phyloP scores from a whole-genome alignment of 202 grass and related monocot species.

The Musa balbisiana region DNA sequence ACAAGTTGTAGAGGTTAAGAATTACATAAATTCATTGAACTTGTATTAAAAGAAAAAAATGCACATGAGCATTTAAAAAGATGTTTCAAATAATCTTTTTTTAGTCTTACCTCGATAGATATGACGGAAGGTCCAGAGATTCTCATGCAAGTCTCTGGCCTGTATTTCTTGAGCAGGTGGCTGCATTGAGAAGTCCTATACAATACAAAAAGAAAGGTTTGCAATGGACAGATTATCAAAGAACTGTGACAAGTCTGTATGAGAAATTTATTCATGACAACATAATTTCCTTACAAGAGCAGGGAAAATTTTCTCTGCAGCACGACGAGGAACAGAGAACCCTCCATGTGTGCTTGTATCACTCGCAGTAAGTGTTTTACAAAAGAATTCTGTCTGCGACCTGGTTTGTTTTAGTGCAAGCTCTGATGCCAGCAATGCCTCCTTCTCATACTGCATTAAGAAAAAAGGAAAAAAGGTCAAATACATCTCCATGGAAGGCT shows the following conservation, averaged over 20 bases:
- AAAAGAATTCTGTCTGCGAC: constrained; percentile 86
- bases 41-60: neutral
- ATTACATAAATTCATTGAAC: no score
- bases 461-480: neutral
- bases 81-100: neutral
- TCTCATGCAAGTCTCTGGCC: constrained; percentile 11
- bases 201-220: neutral
- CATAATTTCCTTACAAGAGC: constrained; percentile 43
- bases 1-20: no score
- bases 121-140: constrained; percentile 9
- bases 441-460: constrained; percentile 64
- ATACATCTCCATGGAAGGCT: neutral
- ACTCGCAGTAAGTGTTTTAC: constrained; percentile 90
- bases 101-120: constrained; percentile 8
- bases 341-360: constrained; percentile 97
- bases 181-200: constrained; percentile 22
- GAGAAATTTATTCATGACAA: neutral
- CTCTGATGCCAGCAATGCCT: constrained; percentile 74
- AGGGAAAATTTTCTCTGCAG: constrained; percentile 91
- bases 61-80: neutral
- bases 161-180: constrained; percentile 10
- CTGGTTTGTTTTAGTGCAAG: constrained; percentile 74
- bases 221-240: neutral
- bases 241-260: neutral
- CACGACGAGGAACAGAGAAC: constrained; percentile 88